Conservation (phyloP, 257 asterid genomes). For the Ocimum tenuiflorum region DNA sequence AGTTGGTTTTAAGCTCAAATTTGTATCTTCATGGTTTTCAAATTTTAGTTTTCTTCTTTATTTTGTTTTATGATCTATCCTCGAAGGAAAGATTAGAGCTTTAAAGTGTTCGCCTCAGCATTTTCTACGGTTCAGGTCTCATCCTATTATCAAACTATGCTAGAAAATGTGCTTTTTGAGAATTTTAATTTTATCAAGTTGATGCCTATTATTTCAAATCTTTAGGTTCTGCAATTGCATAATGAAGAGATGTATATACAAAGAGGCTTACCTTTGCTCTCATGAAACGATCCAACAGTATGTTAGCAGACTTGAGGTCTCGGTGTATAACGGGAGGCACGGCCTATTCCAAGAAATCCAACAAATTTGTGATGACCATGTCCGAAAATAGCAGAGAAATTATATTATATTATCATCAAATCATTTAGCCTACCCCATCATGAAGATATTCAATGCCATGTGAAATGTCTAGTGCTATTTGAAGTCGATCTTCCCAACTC, state of each 20-base stretch:
- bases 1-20: background rate
- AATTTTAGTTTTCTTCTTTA: background rate
- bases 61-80: background rate
- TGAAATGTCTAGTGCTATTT: slow-evolving; percentile 83
- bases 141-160: background rate
- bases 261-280: slow-evolving; percentile 67
- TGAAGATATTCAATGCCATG: slow-evolving; percentile 97
- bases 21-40: background rate
- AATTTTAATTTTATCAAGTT: background rate
- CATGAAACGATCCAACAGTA: slow-evolving; percentile 67
- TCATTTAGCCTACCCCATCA: slow-evolving; percentile 68
- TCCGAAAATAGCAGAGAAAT: background rate
- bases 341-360: slow-evolving; percentile 52
- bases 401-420: background rate
- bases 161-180: background rate
- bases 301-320: slow-evolving; percentile 82
- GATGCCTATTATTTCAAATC: background rate
- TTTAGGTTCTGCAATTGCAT: background rate
- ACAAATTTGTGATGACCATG: slow-evolving; percentile 8
- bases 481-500: slow-evolving; percentile 90
- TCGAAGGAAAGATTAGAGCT: background rate
- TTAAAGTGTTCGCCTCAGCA: background rate
- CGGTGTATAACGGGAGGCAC: slow-evolving; percentile 93
- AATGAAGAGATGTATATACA: background rate
- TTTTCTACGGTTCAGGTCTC: background rate